A percentile compares a stretch with the other conserved stretches of the same genome.
Conservation (phyloP, 2,329 filamentous ascomycete species). For the Aspergillus vadensis region DNA sequence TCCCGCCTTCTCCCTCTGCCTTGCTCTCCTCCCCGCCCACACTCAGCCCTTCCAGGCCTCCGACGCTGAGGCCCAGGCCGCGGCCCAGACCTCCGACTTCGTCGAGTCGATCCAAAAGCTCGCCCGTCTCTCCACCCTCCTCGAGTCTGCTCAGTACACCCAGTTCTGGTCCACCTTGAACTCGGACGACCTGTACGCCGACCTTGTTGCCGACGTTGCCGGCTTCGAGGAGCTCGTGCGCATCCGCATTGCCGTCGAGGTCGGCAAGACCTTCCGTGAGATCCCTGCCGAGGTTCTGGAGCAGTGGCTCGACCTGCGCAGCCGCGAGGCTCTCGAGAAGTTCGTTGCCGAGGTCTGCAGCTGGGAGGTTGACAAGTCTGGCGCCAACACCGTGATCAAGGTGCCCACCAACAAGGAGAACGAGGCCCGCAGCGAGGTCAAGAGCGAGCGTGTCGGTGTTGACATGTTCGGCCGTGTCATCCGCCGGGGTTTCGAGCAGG, state of each 20-base stretch:
- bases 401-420: slow-evolving; percentile 95
- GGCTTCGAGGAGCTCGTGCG: slow-evolving; percentile 96
- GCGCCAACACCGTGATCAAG: slow-evolving; percentile 56
- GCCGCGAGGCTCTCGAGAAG: slow-evolving; percentile 68
- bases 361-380: slow-evolving; percentile 71
- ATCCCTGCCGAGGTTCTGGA: slow-evolving; percentile 68
- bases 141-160: slow-evolving; percentile 86
- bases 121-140: slow-evolving; percentile 77
- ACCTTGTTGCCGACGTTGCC: slow-evolving; percentile 88
- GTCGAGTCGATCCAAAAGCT: slow-evolving; percentile 91
- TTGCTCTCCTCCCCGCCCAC: slow-evolving; percentile 89
- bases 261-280: slow-evolving; percentile 78
- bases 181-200: slow-evolving; percentile 91
- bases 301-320: slow-evolving; percentile 71
- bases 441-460: slow-evolving; percentile 81
- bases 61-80: slow-evolving; percentile 44
- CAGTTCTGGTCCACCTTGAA: slow-evolving; percentile 93
- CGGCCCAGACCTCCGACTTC: slow-evolving; percentile 53
- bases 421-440: slow-evolving; percentile 93
- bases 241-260: slow-evolving; percentile 82
- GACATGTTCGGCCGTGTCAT: slow-evolving; percentile 65
- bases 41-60: slow-evolving; percentile 65
- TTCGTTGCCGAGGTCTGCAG: slow-evolving; percentile 84
- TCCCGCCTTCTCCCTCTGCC: slow-evolving; percentile 88
- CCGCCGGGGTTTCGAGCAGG: slow-evolving; percentile 82